These are phyloP conservation scores for Lasiodiplodia sp. DNA, from an alignment of 2,329 filamentous ascomycete species.

Conservation along the genomic window DNA sequence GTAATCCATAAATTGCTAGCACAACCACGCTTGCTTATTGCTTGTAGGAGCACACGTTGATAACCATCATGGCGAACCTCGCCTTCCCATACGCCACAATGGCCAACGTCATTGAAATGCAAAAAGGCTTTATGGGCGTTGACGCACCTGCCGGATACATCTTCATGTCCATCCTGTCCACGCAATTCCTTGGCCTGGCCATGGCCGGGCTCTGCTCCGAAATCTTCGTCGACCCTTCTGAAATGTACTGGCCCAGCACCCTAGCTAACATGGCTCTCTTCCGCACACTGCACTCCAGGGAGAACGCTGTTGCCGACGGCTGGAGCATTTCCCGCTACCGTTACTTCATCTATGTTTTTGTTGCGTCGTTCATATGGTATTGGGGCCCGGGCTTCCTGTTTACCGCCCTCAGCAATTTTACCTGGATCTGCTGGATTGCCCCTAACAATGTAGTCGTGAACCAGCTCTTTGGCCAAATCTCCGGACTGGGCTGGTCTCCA, in stretches of 20 bases:
- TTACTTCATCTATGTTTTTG: slow-evolving; percentile 68
- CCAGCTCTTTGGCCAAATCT: slow-evolving; percentile 74
- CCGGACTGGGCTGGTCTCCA: slow-evolving; percentile 71
- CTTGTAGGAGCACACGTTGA: slow-evolving; percentile 9
- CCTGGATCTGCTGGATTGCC: slow-evolving; percentile 71
- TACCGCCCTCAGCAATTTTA: slow-evolving; percentile 73
- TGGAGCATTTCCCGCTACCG: slow-evolving; percentile 72
- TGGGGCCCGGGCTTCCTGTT: slow-evolving; percentile 68
- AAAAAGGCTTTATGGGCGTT: slow-evolving; percentile 28
- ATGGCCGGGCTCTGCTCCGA: slow-evolving; percentile 40
- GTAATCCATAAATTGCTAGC: slow-evolving; percentile 37
- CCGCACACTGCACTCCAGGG: slow-evolving; percentile 75
- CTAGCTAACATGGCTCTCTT: slow-evolving; percentile 72
- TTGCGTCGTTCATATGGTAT: slow-evolving; percentile 57
- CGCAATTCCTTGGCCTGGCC: slow-evolving; percentile 63
- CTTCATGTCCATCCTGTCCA: slow-evolving; percentile 67
- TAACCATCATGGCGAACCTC: slow-evolving; percentile 38
- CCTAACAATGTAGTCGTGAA: slow-evolving; percentile 74
- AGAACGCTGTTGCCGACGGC: slow-evolving; percentile 65
- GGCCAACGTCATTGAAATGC: slow-evolving; percentile 69
- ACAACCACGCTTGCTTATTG: background rate
- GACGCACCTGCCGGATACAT: slow-evolving; percentile 31
- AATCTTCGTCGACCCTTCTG: slow-evolving; percentile 56
- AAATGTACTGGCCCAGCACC: slow-evolving; percentile 78
- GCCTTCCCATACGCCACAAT: slow-evolving; percentile 76